Conservation (phyloP, 139 green algal species). For the Yamagishiella unicocca region DNA sequence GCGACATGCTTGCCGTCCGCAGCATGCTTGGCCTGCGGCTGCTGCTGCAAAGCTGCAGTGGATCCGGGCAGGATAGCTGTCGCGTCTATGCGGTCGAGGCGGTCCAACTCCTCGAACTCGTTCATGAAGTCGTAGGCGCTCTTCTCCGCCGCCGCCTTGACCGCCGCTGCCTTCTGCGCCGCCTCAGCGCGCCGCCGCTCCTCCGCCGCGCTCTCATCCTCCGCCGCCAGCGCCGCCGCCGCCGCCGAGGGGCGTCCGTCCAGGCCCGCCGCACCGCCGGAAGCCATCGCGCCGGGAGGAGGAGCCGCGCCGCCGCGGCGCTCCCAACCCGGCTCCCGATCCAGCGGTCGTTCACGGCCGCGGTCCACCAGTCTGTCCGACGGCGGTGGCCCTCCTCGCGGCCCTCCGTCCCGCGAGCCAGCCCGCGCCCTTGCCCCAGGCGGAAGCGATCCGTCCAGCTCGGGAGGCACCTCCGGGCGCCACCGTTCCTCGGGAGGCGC, state of each 20-base stretch:
- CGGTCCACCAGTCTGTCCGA: too few relatives aligned
- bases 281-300: too few relatives aligned
- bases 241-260: neutral
- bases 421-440: neutral
- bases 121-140: conserved; percentile 36
- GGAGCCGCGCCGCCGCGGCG: neutral
- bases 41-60: neutral
- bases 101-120: conserved; percentile 23
- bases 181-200: conserved; percentile 15
- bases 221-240: conserved; percentile 13
- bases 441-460: neutral
- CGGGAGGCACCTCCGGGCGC: conserved; percentile 16
- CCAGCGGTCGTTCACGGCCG: too few relatives aligned
- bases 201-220: conserved; percentile 4
- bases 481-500: conserved; percentile 25
- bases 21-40: neutral
- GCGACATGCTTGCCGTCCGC: too few relatives aligned
- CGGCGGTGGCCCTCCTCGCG: neutral
- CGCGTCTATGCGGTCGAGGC: conserved; percentile 8
- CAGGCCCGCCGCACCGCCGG: neutral
- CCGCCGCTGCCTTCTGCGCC: neutral
- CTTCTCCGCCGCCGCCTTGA: conserved; percentile 12
- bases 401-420: neutral
- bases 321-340: too few relatives aligned
- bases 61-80: neutral